Evolutionary conservation across 2,329 filamentous ascomycete species (phyloP), one percentile per base, ranked within the genome.

Genomic region (Graphiopsis chlorocephala): DNA sequence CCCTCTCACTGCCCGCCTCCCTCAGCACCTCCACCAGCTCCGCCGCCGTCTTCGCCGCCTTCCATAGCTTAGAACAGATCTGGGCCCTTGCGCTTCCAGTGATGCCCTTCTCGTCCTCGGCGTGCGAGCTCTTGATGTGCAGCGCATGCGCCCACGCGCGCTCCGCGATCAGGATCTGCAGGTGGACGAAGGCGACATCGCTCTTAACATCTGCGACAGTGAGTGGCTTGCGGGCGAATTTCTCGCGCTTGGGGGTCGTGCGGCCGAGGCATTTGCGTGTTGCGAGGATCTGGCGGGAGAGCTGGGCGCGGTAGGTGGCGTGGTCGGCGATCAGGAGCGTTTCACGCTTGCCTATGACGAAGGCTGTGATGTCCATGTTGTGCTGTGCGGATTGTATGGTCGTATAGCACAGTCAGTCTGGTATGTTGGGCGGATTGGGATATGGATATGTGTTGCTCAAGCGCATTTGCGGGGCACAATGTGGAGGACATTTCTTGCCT

Each of bases 111-210:
- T 89, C 88, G 71, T 95, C 92, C 71, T 90, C 85, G 45, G 91
- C 86, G 75, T 96, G 92, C 23, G 87, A 82, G 4, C 92, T 86
- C 79, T 96, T 97, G 85, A 97, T 92, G 75, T 90, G 88, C 93
- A 98, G 96, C 65, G 93, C 94, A 77, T 97, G 90, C 42, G 95
- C 94, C 92, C 93, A 98, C 60, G 93, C 92, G 68, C 95, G 87
- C 81, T 99, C 95, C 66, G 93, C 88, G 45, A 88, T 91, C 73
- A 97, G 87, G 64, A 99, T 84, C 33, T 94, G 83, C n/a, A 97
- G 83, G 70, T 90, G 84, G 57, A 89, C 86, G 72, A 87, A 97
- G 90, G 91, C 91, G 77, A 87, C 83, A 78, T 93, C 91, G 68
- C 84, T 83, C 38, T 84, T 85, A 72, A 98, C 84, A 74, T 96